Evolutionary conservation across 1,284 basidiomycete species (phyloP).

Genomic region (Filobasidium uniguttulatum): DNA sequence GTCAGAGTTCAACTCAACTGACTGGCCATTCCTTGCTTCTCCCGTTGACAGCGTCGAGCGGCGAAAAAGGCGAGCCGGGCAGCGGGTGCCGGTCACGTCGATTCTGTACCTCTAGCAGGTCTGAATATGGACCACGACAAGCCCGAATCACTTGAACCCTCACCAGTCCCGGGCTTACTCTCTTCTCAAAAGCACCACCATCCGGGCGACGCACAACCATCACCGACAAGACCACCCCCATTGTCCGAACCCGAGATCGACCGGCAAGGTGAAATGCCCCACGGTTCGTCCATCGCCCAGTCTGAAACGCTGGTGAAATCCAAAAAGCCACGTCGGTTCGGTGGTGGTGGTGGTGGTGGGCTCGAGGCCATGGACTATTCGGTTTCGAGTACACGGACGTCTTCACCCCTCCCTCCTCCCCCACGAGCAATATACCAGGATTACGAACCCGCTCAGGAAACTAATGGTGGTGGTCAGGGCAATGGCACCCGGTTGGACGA

Average conservation of each 20-base stretch:
- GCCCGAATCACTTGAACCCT: conserved; percentile 26
- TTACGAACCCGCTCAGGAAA: too few relatives aligned
- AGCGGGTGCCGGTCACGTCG: conserved; percentile 44
- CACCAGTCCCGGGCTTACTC: conserved; percentile 7
- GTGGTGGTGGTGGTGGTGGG: conserved; percentile 12
- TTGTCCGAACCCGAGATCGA: conserved; percentile 44
- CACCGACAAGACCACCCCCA: conserved; percentile 10
- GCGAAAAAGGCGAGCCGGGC: conserved; percentile 57
- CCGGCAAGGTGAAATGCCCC: conserved; percentile 71
- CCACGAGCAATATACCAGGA: conserved; percentile 5
- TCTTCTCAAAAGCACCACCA: not conserved
- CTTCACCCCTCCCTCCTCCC: not conserved
- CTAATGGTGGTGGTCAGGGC: too few relatives aligned
- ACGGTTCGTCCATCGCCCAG: conserved; percentile 33
- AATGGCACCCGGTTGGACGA: not conserved
- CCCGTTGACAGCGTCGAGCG: conserved; percentile 58
- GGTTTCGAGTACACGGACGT: not conserved
- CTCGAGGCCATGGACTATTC: conserved; percentile 14
- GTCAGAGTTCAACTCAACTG: conserved; percentile 10
- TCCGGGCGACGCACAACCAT: not conserved
- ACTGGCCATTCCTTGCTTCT: too few relatives aligned
- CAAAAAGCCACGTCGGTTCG: conserved; percentile 2
- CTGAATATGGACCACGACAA: conserved; percentile 43
- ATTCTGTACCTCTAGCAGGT: conserved; percentile 68
- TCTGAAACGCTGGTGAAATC: not conserved